Conservation (phyloP, 768 basidiomycete genomes). For the Coprinopsis sp. region DNA sequence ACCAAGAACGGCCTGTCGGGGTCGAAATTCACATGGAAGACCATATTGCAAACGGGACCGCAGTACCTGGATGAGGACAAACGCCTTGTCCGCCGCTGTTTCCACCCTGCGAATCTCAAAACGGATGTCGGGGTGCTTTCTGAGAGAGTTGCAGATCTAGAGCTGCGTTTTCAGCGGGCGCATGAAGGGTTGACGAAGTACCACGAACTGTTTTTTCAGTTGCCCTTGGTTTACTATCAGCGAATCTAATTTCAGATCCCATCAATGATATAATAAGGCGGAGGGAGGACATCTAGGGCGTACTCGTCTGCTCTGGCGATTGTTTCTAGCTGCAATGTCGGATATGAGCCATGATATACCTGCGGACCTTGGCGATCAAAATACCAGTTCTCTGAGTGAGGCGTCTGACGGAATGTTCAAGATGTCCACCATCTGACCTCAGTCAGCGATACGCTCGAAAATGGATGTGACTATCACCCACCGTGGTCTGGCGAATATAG, state of each 20-base stretch:
- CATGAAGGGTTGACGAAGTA: neutral
- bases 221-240: slow-evolving; percentile 60
- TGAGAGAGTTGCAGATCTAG: slow-evolving; percentile 61
- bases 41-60: slow-evolving; percentile 4
- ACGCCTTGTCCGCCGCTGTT: slow-evolving; percentile 71
- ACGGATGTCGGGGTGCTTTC: slow-evolving; percentile 72
- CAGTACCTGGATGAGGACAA: slow-evolving; percentile 71
- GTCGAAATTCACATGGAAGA: neutral
- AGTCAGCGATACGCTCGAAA: neutral
- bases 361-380: too few species aligned
- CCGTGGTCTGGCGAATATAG: slow-evolving; percentile 69
- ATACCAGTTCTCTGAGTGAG: slow-evolving; percentile 63
- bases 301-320: slow-evolving; percentile 68
- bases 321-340: slow-evolving; percentile 71
- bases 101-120: slow-evolving; percentile 70
- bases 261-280: neutral
- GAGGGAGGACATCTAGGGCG: slow-evolving; percentile 10
- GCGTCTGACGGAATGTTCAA: slow-evolving; percentile 53
- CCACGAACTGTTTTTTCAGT: slow-evolving; percentile 67
- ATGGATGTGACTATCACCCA: slow-evolving; percentile 22
- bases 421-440: slow-evolving; percentile 58
- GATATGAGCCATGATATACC: too few species aligned
- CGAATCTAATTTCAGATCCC: slow-evolving; percentile 41
- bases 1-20: slow-evolving; percentile 59
- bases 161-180: neutral